Evolutionary conservation across 139 green algal genomes (phyloP).

Genomic region (Dunaliella primolecta): DNA sequence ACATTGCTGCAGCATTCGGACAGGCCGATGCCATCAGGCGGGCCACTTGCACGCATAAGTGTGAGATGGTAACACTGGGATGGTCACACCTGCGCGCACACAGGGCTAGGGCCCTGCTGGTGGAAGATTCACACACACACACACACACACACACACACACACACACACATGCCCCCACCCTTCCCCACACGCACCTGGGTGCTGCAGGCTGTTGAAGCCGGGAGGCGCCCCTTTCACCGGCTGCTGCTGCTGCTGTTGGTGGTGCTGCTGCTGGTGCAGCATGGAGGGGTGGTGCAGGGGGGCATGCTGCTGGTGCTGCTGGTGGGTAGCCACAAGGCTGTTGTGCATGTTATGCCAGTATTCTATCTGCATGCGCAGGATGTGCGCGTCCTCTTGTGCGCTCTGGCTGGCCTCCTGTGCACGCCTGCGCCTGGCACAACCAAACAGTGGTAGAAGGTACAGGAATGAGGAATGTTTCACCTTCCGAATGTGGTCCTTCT

Average conservation of each 20-base stretch:
- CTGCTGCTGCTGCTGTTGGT: background rate
- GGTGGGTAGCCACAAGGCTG: background rate
- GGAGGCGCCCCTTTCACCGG: background rate
- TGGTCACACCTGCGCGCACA: no score
- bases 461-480: no score
- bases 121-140: background rate
- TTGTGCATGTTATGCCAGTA: background rate
- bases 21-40: no score
- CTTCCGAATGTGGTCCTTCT: no score
- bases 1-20: no score
- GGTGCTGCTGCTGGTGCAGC: background rate
- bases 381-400: background rate
- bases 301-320: background rate
- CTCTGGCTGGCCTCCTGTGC: background rate
- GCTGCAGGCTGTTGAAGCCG: background rate
- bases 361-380: background rate
- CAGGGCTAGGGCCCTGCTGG: no score
- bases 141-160: background rate
- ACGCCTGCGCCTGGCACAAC: background rate
- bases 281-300: background rate
- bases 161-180: background rate
- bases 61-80: no score
- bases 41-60: no score
- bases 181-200: background rate
- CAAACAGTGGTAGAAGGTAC: no score